Conservation (phyloP, 2,329 filamentous ascomycete species). For the Diaporthe vexans region DNA sequence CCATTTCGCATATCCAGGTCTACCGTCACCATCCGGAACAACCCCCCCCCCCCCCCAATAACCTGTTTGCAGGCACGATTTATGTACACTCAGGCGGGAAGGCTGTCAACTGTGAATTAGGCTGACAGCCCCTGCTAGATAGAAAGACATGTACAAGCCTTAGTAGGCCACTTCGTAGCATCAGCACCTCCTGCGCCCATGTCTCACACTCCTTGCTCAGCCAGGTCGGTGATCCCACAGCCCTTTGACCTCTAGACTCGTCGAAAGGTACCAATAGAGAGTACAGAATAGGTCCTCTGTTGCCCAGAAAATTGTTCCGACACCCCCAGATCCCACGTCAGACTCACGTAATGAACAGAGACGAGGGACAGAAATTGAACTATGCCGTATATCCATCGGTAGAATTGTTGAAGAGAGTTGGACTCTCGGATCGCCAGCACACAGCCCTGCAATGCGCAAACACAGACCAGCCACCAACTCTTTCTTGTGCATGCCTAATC, state of each 20-base stretch:
- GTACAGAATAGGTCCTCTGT: not conserved
- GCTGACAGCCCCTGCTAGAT: not conserved
- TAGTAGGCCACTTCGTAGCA: not conserved
- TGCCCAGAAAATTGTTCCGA: not conserved
- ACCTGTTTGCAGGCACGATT: not conserved
- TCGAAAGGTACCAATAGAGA: not conserved
- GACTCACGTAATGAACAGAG: not conserved
- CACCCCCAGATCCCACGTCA: not conserved
- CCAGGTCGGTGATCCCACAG: not conserved
- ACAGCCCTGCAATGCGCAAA: constrained; percentile 1
- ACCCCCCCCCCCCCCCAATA: not conserved
- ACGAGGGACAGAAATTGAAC: not conserved
- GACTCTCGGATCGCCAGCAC: not conserved
- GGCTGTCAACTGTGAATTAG: constrained; percentile 1
- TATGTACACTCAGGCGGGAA: constrained; percentile 22
- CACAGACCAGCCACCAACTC: not conserved
- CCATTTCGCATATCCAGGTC: not conserved
- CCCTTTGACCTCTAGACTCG: not conserved
- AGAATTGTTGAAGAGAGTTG: not conserved
- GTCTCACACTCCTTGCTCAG: constrained; percentile 2
- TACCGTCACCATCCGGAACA: not conserved
- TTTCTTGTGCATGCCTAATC: not conserved
- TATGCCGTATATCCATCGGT: constrained; percentile 6
- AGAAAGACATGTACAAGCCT: constrained; percentile 15
- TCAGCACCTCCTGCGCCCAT: not conserved